Percentiles rank a stretch among this genome's conserved stretches.
phyloP scores from a whole-genome alignment of 2,329 filamentous ascomycete species.

The Fusarium avenaceum region DNA sequence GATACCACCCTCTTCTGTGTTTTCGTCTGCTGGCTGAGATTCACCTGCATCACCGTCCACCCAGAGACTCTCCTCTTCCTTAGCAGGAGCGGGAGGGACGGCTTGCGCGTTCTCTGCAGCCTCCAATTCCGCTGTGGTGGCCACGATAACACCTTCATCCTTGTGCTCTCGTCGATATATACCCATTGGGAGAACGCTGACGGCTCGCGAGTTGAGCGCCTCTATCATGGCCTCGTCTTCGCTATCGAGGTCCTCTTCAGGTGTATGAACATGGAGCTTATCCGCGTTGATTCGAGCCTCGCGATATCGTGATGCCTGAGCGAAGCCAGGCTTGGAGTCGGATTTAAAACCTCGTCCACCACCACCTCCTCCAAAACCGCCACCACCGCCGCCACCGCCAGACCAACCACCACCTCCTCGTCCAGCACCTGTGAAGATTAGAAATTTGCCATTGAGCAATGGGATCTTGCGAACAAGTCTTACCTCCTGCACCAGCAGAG shows the following conservation, averaged over 20 bases:
- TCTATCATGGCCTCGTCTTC: slow-evolving; percentile 60
- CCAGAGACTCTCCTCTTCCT: slow-evolving; percentile 62
- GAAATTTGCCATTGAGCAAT: background rate
- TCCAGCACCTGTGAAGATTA: slow-evolving; percentile 33
- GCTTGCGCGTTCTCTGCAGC: slow-evolving; percentile 62
- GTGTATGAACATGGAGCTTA: slow-evolving; percentile 62
- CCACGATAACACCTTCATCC: slow-evolving; percentile 66
- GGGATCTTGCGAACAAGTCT: slow-evolving; percentile 24
- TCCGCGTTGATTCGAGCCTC: slow-evolving; percentile 70
- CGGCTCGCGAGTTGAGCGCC: slow-evolving; percentile 51
- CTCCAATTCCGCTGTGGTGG: slow-evolving; percentile 70
- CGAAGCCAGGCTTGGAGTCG: slow-evolving; percentile 57
- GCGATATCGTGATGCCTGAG: slow-evolving; percentile 52
- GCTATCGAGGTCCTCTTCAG: slow-evolving; percentile 61
- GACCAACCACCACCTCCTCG: slow-evolving; percentile 49
- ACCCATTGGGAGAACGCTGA: slow-evolving; percentile 65
- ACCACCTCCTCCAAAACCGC: slow-evolving; percentile 50
- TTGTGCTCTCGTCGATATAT: slow-evolving; percentile 68
- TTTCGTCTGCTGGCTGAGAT: slow-evolving; percentile 46
- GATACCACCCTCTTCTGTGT: slow-evolving; percentile 56
- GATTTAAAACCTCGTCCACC: slow-evolving; percentile 50
- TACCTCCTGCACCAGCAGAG: slow-evolving; percentile 51
- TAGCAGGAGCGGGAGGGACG: slow-evolving; percentile 38
- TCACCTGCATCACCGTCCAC: slow-evolving; percentile 55
- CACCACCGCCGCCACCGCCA: slow-evolving; percentile 43